Evolutionary conservation across 2,329 filamentous ascomycete genomes (phyloP), one percentile per base, ranked within the genome.

Genomic region (Lasiodiplodia gonubiensis): DNA sequence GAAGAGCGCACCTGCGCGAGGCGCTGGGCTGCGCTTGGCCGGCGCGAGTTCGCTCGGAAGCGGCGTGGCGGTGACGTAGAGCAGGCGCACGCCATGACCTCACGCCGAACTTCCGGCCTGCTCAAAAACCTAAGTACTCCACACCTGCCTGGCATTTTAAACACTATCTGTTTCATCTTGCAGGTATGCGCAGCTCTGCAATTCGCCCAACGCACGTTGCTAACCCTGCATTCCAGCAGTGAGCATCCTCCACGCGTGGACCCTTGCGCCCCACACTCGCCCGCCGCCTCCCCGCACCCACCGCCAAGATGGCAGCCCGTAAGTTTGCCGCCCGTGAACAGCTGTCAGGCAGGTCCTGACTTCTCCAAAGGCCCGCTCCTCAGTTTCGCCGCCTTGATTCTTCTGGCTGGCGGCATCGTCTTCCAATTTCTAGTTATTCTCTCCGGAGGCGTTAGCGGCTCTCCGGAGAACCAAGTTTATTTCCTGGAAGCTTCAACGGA

Each of bases 401-500:
- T 91, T 69, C 83, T 89, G 69, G 88, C 86, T 54, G 87, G 83
- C 53, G 85, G 87, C 64, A 81, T 90, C 64, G 79, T 91, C 33
- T 78, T 92, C 70, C 85, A 90, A 72, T 86, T 91, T 78, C 84
- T 92, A 72, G 86, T 89, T 70, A 82, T 92, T 60, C 82, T 92
- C 53, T 88, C 85, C 51, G 89, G 89, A 68, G 83, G 82, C 37
- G 80, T 82, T 67, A 82, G 88, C 73, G 77, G 75, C 52, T 81
- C 74, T 16, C 89, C 89, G 2, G 83, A 96, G 66, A 87, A 91
- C 78, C 82, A 89, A 68, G 93, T 93, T 71, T 97, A 93, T 81
- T 97, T 97, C 84, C 88, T 98, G 37, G 85, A 90, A 75, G 92
- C 92, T 73, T 86, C 91, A 76, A 97, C 94, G 0, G 82, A 81